Conservation (phyloP, 768 basidiomycete species). For the Clavaria fumosa region DNA sequence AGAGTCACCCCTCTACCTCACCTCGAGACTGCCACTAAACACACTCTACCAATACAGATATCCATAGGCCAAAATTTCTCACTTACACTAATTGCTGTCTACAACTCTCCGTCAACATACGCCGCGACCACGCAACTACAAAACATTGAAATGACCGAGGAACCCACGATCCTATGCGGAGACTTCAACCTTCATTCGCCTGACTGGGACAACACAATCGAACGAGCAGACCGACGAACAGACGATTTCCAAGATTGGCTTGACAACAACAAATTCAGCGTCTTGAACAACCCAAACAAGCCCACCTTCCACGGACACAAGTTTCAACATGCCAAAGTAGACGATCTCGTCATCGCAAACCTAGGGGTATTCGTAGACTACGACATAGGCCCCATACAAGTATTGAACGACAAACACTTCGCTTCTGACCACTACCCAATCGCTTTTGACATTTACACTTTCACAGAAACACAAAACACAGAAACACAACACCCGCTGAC, state of each 20-base stretch:
- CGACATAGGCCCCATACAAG: neutral
- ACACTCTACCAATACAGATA: no score
- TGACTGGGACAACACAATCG: neutral
- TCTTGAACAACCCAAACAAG: neutral
- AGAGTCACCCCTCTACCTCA: no score
- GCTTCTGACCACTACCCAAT: slow-evolving; percentile 1
- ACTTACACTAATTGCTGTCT: no score
- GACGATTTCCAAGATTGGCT: neutral
- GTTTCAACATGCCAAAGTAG: neutral
- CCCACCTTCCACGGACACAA: slow-evolving; percentile 1
- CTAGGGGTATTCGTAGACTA: neutral
- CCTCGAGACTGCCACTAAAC: no score
- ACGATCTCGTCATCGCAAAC: neutral
- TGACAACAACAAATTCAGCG: neutral
- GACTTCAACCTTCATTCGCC: no score
- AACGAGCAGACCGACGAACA: neutral
- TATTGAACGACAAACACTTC: neutral
- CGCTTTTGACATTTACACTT: no score
- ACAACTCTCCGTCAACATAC: no score
- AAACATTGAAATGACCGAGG: no score
- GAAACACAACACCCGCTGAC: neutral
- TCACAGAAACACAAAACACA: no score
- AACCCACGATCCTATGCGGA: no score
- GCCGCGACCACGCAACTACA: no score
- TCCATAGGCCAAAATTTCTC: no score